Evolutionary conservation across 768 basidiomycete species (phyloP).

Genomic region (Lanmaoa rubissima): DNA sequence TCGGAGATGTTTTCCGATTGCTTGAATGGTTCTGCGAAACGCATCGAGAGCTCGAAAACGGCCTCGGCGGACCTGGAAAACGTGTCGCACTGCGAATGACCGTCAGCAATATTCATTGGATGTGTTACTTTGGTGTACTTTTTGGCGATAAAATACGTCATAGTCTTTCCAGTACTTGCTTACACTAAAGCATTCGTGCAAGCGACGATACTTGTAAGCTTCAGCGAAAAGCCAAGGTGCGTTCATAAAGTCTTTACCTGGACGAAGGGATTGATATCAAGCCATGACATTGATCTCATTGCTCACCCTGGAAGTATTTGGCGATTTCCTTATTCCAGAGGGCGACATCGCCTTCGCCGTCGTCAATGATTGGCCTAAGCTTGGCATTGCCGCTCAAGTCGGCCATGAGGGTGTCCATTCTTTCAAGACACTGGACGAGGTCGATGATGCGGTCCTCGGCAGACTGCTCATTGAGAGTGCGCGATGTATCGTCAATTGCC

Average conservation of each 20-base stretch:
- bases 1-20: conserved; percentile 51
- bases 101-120: conserved; percentile 4
- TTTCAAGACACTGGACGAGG: conserved; percentile 79
- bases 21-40: conserved; percentile 84
- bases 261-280: not conserved
- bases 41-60: conserved; percentile 90
- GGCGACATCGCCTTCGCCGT: conserved; percentile 87
- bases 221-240: conserved; percentile 97
- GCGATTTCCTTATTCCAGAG: conserved; percentile 98
- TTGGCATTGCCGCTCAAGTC: conserved; percentile 84
- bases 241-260: conserved; percentile 91
- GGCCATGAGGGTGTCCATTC: conserved; percentile 87
- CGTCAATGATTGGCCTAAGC: conserved; percentile 85
- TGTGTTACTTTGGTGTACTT: conserved; percentile 41
- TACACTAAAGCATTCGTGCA: conserved; percentile 91
- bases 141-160: conserved; percentile 95
- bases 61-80: conserved; percentile 91
- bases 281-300: not conserved
- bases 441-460: conserved; percentile 83
- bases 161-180: conserved; percentile 89
- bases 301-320: conserved; percentile 83
- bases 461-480: conserved; percentile 84
- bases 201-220: conserved; percentile 88
- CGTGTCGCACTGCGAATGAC: conserved; percentile 71
- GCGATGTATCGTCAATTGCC: conserved; percentile 88